A percentile compares a stretch with the other conserved stretches of the same genome.
Conservation (phyloP, 75 land plant genomes). For the Pseudotsuga menziesii region DNA sequence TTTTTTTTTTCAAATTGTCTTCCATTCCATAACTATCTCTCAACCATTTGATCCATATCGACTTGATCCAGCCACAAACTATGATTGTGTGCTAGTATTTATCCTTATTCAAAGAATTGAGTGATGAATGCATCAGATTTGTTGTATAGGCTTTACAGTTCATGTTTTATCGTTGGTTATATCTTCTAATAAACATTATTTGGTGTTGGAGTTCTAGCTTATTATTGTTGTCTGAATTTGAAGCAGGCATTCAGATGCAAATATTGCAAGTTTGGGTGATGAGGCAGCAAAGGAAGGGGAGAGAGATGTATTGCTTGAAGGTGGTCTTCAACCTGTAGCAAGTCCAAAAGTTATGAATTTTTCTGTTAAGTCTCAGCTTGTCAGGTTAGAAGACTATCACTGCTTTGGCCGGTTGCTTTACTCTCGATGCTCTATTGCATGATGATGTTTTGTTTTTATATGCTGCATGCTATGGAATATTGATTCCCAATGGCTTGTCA, state of each 20-base stretch:
- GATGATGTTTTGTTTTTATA: not conserved
- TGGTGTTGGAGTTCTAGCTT: not conserved
- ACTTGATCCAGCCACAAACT: no score
- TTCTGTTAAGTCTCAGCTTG: constrained; percentile 48
- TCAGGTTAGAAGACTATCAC: constrained; percentile 34
- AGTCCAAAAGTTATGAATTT: constrained; percentile 37
- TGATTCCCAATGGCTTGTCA: not conserved
- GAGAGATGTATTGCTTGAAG: constrained; percentile 64
- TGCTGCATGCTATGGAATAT: not conserved
- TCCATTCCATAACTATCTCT: no score
- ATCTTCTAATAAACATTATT: not conserved
- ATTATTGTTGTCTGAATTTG: not conserved
- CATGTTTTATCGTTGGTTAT: not conserved
- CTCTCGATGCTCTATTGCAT: not conserved
- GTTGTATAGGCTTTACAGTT: not conserved
- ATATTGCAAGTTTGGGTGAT: constrained; percentile 51
- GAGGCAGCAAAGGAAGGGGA: constrained; percentile 59
- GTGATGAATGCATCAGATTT: not conserved
- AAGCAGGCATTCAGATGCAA: constrained; percentile 80
- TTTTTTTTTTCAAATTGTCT: no score
- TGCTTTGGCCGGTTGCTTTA: not conserved
- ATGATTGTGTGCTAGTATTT: no score
- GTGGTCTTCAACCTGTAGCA: constrained; percentile 53
- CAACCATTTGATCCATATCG: no score
- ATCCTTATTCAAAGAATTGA: not conserved